Base-by-base conservation (phyloP, 1,139 yeast species). In the Debaryomycetaceae sp. region DNA sequence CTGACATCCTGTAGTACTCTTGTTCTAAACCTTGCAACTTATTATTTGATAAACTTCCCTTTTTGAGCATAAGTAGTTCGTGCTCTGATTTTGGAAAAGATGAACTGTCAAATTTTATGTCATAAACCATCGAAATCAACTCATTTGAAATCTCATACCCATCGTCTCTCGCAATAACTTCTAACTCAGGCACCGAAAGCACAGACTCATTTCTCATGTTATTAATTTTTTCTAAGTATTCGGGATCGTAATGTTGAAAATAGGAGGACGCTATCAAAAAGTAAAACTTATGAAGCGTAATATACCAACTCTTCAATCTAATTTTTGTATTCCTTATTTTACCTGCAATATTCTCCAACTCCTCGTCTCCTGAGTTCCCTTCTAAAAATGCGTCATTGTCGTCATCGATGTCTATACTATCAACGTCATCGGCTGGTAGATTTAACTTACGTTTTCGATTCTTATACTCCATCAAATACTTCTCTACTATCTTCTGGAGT, bases 211-310 rank as follows among this genome's bases (percentile, higher is more conserved):
- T 33, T 32, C 30, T 36, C 14, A 47, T 34, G 35, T 44, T 47
- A 11, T 37, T 16, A 1, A 67, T 61, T 35, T 63, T 59, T 7
- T 50, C 42, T 32, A 52, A 56, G 37, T 67, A 69, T 55, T 72
- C 78, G 11, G 66, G 67, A 46, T 76, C 73, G 48, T 79, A 71
- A 32, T 71, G 59, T 52, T 85, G 89, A 51, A 79, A 91, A 56
- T 86, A 81, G 0, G 89, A 83, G 0, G 96, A 84, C 0, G 89
- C 98, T 31, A 86, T 67, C 47, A 88, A 78, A 55, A 89, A 91
- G 53, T 78, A 83, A 37, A 84, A 75, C 41, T 89, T 81, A 57
- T 91, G 97, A 17, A 86, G 63, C 11, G 79, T 56, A 37, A 88
- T 85, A 38, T 71, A 56, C 78, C 85, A 80, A 13, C 61, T 52